phyloP scores from a whole-genome alignment of 352 stramenopile species.

The Phytophthora colocasiae region DNA sequence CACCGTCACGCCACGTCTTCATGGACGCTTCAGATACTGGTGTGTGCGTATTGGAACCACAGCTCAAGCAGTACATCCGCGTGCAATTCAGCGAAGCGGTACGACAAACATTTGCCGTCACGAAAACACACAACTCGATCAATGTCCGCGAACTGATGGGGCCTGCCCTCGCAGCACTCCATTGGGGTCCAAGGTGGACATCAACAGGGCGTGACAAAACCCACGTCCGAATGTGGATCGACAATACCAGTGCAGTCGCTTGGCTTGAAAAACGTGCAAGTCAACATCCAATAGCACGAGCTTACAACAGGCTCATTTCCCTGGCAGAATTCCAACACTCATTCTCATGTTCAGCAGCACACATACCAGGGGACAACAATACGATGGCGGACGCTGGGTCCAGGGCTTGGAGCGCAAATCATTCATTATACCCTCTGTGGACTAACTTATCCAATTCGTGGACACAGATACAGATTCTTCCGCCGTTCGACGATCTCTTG shows the following conservation, averaged over 20 bases:
- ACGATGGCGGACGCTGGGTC: conserved; percentile 16
- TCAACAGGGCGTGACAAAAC: background rate
- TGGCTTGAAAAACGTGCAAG: conserved; percentile 1
- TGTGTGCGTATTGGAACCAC: conserved; percentile 6
- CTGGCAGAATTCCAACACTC: conserved; percentile 9
- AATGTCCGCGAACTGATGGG: conserved; percentile 22
- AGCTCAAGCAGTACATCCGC: conserved; percentile 18
- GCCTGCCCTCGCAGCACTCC: background rate
- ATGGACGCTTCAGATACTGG: conserved; percentile 20
- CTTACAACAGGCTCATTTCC: conserved; percentile 12
- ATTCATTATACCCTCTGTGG: conserved; percentile 7
- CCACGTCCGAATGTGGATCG: conserved; percentile 6
- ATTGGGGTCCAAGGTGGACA: conserved; percentile 5
- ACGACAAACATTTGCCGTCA: background rate
- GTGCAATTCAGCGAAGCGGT: conserved; percentile 1
- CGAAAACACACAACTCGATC: conserved; percentile 12
- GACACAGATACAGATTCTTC: conserved; percentile 11
- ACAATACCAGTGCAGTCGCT: conserved; percentile 8
- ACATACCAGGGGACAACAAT: conserved; percentile 12
- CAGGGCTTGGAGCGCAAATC: conserved; percentile 8
- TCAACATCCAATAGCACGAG: background rate
- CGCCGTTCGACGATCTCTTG: conserved; percentile 29
- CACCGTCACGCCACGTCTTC: background rate
- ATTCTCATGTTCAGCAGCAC: conserved; percentile 8
- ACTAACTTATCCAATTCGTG: conserved; percentile 24